These are phyloP conservation scores for Populus tremula DNA, from an alignment of 345 rosid genomes.

Conservation along the genomic window DNA sequence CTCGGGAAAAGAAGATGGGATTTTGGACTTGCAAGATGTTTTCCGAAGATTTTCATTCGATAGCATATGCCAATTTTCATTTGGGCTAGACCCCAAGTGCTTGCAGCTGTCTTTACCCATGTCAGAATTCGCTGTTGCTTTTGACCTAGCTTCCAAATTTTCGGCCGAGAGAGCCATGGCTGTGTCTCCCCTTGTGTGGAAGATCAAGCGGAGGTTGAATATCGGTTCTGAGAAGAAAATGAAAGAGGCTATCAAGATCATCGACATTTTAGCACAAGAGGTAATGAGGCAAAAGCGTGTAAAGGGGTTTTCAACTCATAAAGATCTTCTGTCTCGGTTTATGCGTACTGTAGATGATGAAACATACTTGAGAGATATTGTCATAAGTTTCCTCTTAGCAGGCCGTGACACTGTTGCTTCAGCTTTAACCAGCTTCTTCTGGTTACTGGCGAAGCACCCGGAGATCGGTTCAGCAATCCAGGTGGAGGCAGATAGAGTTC, in stretches of 20 bases:
- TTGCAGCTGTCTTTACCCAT: background rate
- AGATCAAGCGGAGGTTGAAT: background rate
- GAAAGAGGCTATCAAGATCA: background rate
- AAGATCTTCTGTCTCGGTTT: conserved; percentile 70
- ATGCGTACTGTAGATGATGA: conserved; percentile 48
- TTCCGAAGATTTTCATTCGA: conserved; percentile 4
- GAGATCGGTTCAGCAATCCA: conserved; percentile 22
- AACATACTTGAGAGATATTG: conserved; percentile 54
- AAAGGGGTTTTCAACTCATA: background rate
- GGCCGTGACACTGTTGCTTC: conserved; percentile 64
- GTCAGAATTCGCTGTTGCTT: background rate
- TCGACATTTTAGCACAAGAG: background rate
- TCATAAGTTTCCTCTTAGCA: conserved; percentile 60
- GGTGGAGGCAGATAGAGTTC: conserved; percentile 38
- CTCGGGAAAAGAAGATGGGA: background rate
- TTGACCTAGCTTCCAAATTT: background rate
- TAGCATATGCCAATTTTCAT: background rate
- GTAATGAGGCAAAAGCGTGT: background rate
- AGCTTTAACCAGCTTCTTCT: conserved; percentile 50
- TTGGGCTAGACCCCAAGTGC: conserved; percentile 1
- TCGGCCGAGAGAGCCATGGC: background rate
- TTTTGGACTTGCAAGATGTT: background rate
- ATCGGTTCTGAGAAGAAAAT: background rate
- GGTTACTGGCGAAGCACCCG: conserved; percentile 46
- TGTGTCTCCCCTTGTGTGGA: background rate